Base-by-base conservation (phyloP, 345 rosid genomes). In the Raphanus sativus region DNA sequence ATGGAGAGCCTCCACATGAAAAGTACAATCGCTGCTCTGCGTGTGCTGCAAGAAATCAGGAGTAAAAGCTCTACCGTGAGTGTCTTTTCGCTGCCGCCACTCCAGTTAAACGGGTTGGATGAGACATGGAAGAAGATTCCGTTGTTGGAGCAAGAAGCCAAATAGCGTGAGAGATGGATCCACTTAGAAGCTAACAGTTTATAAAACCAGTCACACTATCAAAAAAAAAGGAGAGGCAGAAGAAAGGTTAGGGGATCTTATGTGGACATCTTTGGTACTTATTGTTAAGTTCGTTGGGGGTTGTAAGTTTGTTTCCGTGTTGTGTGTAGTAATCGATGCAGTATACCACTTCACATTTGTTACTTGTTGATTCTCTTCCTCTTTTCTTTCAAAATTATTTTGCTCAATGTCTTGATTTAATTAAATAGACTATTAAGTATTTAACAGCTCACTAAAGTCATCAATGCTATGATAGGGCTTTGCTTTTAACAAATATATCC, bases 41-140 rank as follows among this genome's bases (percentile, higher is more conserved):
- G 94, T 9, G 90, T 83, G 38, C 74, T 92, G 83, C 87, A 89
- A 71, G 88, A 94, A 63, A 94, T 94, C 38, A 84, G 99, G 64
- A 95, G 91, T 0, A 71, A 85, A 15, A 95, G 98, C 84, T 95
- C 99, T 5, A 92, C 99, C 0, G 97, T 91, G 1, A 92, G 97
- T 62, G 84, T 74, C 7, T 95, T 90, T 56, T 95, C 98, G 0
- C 80, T 95, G 87, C 99, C 99, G 7, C 99, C 99, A 0, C 75
- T 92, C 40, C 98, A 94, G 24, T 67, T 81, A 5, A 86, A 84
- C 24, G 91, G 88, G 0, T 33, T 85, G 74, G 97, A 94, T 2
- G 59, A 16, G 59, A 52, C 59, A 15, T 52, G 59, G 59, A 52
- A 52, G 59, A 88, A 87, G 58, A 84, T 87, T 64, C 96, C 93